A percentile compares a stretch with the other conserved stretches of the same genome.
These are phyloP conservation scores for Jackrogersella minutella DNA, from an alignment of 495 filamentous ascomycete species.

Conservation along the genomic window DNA sequence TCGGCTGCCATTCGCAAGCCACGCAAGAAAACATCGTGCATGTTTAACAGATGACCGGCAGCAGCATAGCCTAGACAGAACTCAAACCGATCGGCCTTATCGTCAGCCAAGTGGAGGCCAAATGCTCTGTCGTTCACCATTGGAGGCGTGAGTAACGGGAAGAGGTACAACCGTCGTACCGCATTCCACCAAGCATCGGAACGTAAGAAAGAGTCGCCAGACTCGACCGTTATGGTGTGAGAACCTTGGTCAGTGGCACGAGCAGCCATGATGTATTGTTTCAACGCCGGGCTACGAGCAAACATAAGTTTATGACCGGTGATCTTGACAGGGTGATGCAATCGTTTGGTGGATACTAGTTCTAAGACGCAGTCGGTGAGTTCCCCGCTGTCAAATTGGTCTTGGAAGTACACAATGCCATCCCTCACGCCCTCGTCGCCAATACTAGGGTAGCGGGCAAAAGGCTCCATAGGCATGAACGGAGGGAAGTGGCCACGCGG, in stretches of 20 bases:
- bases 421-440: constrained; percentile 47
- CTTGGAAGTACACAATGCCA: constrained; percentile 48
- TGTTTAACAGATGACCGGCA: constrained; percentile 57
- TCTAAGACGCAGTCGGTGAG: constrained; percentile 60
- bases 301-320: constrained; percentile 62
- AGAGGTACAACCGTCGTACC: constrained; percentile 60
- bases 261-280: constrained; percentile 42
- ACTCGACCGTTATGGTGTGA: constrained; percentile 53
- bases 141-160: constrained; percentile 45
- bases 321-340: constrained; percentile 49
- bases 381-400: constrained; percentile 51
- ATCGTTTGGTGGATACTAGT: constrained; percentile 51
- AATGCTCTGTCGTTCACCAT: constrained; percentile 27
- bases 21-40: constrained; percentile 52
- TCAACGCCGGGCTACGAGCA: constrained; percentile 58
- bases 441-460: constrained; percentile 16
- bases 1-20: constrained; percentile 57
- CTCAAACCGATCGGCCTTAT: constrained; percentile 51
- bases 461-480: constrained; percentile 32
- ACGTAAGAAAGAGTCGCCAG: constrained; percentile 57
- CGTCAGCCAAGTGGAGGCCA: constrained; percentile 39
- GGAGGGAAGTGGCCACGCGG: constrained; percentile 28
- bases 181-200: constrained; percentile 58
- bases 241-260: constrained; percentile 38
- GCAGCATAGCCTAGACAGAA: constrained; percentile 62